Conservation (phyloP, 78 protist genomes). For the Dictyostelium brefeldianum region DNA sequence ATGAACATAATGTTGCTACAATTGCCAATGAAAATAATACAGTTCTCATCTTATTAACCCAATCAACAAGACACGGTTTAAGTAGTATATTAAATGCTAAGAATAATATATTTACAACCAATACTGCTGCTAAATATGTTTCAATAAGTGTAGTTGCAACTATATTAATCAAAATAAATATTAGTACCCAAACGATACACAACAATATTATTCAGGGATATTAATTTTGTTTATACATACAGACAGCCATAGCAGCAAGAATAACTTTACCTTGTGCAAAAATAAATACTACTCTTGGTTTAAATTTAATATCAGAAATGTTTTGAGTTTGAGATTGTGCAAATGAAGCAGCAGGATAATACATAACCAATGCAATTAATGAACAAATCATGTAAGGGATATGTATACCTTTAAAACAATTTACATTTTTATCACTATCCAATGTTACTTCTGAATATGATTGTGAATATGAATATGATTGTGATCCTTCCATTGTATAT, state of each 20-base stretch:
- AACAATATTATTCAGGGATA: not conserved
- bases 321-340: conserved; percentile 78
- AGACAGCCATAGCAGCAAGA: conserved; percentile 46
- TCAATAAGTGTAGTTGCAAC: conserved; percentile 17
- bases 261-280: conserved; percentile 54
- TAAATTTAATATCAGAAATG: conserved; percentile 65
- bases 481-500: too few relatives aligned
- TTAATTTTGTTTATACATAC: not conserved
- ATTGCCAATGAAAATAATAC: conserved; percentile 23
- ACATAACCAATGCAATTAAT: conserved; percentile 50
- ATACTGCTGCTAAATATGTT: conserved; percentile 28
- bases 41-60: conserved; percentile 64
- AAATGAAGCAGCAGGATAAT: conserved; percentile 79
- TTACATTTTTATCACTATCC: conserved; percentile 18
- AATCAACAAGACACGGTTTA: conserved; percentile 61
- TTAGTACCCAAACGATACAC: too few relatives aligned
- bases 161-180: too few relatives aligned
- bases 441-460: conserved; percentile 2
- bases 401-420: conserved; percentile 49
- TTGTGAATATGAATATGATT: not conserved
- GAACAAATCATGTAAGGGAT: conserved; percentile 56
- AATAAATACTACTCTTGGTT: conserved; percentile 70
- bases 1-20: conserved; percentile 34
- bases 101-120: conserved; percentile 30
- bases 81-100: conserved; percentile 19